A percentile compares a stretch with the other conserved stretches of the same genome.
These are phyloP conservation scores for Globisporangium okanoganense DNA, from an alignment of 352 stramenopile genomes.

Conservation along the genomic window DNA sequence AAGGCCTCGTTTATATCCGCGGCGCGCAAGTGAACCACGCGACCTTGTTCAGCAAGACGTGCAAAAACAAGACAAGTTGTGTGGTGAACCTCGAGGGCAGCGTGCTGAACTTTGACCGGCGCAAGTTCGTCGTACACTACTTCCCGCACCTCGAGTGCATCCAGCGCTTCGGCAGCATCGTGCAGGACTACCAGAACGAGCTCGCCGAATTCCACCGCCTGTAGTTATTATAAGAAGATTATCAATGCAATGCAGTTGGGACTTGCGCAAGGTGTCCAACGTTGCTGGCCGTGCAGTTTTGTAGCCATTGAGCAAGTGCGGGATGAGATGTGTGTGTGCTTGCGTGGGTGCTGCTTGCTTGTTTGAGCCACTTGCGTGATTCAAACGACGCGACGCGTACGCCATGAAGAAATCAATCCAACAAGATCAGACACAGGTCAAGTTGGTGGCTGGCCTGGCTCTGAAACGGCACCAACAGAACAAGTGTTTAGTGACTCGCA, in stretches of 20 bases:
- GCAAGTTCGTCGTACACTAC: slow-evolving; percentile 51
- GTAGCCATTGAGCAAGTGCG: no score
- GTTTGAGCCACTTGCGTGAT: no score
- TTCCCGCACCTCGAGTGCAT: slow-evolving; percentile 80
- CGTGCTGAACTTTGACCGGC: slow-evolving; percentile 46
- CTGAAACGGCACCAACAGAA: background rate
- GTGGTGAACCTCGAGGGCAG: slow-evolving; percentile 14
- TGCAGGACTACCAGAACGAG: slow-evolving; percentile 70
- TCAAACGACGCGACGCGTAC: background rate
- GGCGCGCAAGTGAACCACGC: slow-evolving; percentile 16
- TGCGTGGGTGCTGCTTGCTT: background rate
- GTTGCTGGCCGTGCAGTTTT: background rate
- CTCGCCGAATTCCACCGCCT: slow-evolving; percentile 21
- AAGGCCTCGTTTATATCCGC: slow-evolving; percentile 64
- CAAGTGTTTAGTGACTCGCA: background rate
- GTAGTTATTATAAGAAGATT: background rate
- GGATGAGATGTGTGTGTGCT: background rate
- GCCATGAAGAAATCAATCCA: background rate
- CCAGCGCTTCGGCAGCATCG: slow-evolving; percentile 72
- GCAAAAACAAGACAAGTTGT: slow-evolving; percentile 5
- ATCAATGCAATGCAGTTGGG: background rate
- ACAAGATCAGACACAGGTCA: no score
- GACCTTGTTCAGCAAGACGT: slow-evolving; percentile 31
- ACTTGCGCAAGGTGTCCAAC: background rate
- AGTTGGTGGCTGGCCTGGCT: background rate